Percentiles rank a stretch among this genome's conserved stretches.
Conservation (phyloP, 495 filamentous ascomycete species). For the Lophiostoma macrostomum region DNA sequence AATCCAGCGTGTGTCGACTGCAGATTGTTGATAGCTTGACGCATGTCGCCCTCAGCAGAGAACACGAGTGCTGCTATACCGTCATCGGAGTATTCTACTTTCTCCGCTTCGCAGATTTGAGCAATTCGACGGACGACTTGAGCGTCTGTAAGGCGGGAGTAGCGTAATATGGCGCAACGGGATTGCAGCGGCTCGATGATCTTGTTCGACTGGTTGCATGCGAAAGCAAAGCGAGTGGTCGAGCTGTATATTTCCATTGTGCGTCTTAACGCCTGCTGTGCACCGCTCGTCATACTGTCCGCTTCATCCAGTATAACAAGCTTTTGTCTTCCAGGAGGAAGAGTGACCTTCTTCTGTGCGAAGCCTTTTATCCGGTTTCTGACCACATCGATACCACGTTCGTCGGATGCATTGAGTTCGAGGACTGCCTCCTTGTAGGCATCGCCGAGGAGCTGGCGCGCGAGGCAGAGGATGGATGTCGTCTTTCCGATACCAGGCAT, state of each 20-base stretch:
- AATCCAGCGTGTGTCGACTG: constrained; percentile 95
- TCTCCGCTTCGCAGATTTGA: constrained; percentile 87
- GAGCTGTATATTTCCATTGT: constrained; percentile 99
- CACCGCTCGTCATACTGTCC: constrained; percentile 92
- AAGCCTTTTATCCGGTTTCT: constrained; percentile 99
- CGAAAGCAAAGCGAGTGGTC: constrained; percentile 96
- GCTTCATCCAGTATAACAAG: constrained; percentile 97
- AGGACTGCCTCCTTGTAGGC: constrained; percentile 97
- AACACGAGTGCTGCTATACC: constrained; percentile 94
- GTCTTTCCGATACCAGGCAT: constrained; percentile 99
- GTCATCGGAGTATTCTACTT: constrained; percentile 78
- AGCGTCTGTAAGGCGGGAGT: constrained; percentile 84
- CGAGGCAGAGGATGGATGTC: constrained; percentile 90
- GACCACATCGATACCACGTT: constrained; percentile 98
- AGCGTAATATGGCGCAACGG: constrained; percentile 93
- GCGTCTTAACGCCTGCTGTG: constrained; percentile 89
- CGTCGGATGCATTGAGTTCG: constrained; percentile 93
- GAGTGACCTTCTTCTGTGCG: constrained; percentile 97
- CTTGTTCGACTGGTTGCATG: constrained; percentile 98
- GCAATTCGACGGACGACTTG: constrained; percentile 86
- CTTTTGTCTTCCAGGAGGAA: constrained; percentile 89
- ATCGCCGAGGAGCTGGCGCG: constrained; percentile 85
- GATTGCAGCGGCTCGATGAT: constrained; percentile 98
- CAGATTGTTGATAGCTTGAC: constrained; percentile 98
- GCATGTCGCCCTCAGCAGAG: constrained; percentile 97